Evolutionary conservation across 352 stramenopile genomes (phyloP), one percentile per base, ranked within the genome.

Genomic region (Globisporangium viniferum): DNA sequence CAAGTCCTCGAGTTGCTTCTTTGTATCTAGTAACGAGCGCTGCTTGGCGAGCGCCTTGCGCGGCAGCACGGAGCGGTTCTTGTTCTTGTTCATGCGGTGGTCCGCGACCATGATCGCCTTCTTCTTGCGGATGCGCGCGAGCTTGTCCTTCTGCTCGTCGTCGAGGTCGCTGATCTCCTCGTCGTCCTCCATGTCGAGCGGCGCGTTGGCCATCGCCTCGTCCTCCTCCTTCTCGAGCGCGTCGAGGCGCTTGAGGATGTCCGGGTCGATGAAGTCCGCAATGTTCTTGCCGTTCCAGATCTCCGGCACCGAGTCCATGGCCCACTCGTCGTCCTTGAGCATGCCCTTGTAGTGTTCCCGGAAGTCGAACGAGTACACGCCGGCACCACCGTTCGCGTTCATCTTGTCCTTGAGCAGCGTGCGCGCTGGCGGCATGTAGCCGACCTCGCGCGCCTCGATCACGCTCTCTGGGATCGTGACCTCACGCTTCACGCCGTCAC

Each of bases 281-380:
- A 99, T 97, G 80, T 99, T 99, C 83, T 99, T 99, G 69, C 98
- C 98, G 79, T 99, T 98, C 83, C 99, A 98, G 77, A 99, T 99
- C 81, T 99, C 95, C 5, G 98, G 98, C 64, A 99, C 98, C 44
- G 91, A 83, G 77, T 99, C 98, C 73, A 96, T 97, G 49, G 91
- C 93, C 96, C 97, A 99, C 56, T 98, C 93, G 58, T 99, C 95
- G 71, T 97, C 92, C 78, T 96, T 88, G 60, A 99, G 93, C 86
- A 94, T 92, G 56, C 90, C 90, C 73, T 94, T 90, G 84, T 99
- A 99, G 77, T 99, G 92, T 73, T 99, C 97, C 62, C 93, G 85
- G 76, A 98, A 99, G 88, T 99, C 92, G 67, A 93, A 97, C 63
- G 92, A 93, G 91, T 99, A 99, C 48, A 99, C 96, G 54, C 98